A percentile compares a stretch with the other conserved stretches of the same genome.
These are phyloP conservation scores for Flaveria trinervia DNA, from an alignment of 129 eudicot species.

Conservation along the genomic window DNA sequence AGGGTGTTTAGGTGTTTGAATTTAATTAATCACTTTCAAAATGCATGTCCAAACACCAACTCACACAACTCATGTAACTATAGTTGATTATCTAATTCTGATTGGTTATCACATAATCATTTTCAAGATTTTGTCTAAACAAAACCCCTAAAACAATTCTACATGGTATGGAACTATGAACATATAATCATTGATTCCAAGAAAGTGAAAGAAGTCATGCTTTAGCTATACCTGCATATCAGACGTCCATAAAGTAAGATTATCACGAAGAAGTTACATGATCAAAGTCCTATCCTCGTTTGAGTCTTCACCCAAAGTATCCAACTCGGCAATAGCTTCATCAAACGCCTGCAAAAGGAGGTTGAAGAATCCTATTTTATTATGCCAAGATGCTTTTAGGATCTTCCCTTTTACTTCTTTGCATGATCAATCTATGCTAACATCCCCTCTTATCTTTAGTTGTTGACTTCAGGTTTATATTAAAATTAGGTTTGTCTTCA, in stretches of 20 bases:
- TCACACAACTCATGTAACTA: not conserved
- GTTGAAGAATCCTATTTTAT: not conserved
- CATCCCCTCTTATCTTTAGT: too few species aligned
- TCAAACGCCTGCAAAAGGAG: not conserved
- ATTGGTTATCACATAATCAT: not conserved
- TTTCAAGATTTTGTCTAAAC: not conserved
- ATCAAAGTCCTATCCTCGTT: not conserved
- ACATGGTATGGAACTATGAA: not conserved
- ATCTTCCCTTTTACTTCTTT: too few species aligned
- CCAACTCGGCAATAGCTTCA: conserved; percentile 8
- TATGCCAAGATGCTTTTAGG: not conserved
- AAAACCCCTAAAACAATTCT: not conserved
- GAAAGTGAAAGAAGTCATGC: not conserved
- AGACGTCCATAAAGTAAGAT: conserved; percentile 3
- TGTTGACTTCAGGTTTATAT: too few species aligned
- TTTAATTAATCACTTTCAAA: not conserved
- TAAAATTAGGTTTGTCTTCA: too few species aligned
- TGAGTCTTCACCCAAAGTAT: not conserved
- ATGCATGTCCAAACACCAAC: too few species aligned
- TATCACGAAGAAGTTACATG: conserved; percentile 6
- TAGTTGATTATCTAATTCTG: not conserved
- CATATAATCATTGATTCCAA: not conserved
- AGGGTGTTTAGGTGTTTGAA: too few species aligned
- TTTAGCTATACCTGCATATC: conserved; percentile 10
- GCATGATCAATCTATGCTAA: too few species aligned